phyloP scores from a whole-genome alignment of 495 filamentous ascomycete species.

The Pyronema omphalodes region DNA sequence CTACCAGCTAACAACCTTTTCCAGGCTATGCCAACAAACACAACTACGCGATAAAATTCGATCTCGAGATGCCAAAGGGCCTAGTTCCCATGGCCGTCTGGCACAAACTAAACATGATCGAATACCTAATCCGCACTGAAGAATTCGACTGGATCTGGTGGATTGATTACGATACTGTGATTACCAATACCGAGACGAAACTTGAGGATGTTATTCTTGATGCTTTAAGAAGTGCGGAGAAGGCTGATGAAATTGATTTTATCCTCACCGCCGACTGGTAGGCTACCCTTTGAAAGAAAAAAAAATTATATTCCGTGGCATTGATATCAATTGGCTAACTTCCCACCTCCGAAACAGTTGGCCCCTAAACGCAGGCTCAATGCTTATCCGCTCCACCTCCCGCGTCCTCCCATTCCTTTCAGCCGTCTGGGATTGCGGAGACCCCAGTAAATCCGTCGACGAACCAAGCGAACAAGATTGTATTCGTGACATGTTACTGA shows the following conservation, averaged over 20 bases:
- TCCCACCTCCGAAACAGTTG: conserved; percentile 10
- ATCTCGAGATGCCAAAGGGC: not conserved
- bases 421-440: conserved; percentile 6
- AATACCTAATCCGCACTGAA: conserved; percentile 3
- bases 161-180: conserved; percentile 19
- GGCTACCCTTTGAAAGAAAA: not conserved
- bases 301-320: not conserved
- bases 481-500: conserved; percentile 9
- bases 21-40: conserved; percentile 3
- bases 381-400: conserved; percentile 16
- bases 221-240: conserved; percentile 8
- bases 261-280: conserved; percentile 13
- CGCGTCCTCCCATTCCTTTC: conserved; percentile 17
- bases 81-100: not conserved
- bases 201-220: conserved; percentile 18
- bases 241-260: conserved; percentile 9
- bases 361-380: conserved; percentile 24
- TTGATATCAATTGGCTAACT: not conserved
- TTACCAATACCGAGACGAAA: conserved; percentile 9
- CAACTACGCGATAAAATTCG: not conserved
- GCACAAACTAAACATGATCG: conserved; percentile 6
- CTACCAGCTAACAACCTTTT: no score
- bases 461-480: conserved; percentile 19
- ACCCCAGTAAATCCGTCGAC: conserved; percentile 3
- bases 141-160: conserved; percentile 26